Percentiles rank a stretch among this genome's conserved stretches.
These are phyloP conservation scores for Marasmius tenuissimus DNA, from an alignment of 1,284 basidiomycete species.

Conservation along the genomic window DNA sequence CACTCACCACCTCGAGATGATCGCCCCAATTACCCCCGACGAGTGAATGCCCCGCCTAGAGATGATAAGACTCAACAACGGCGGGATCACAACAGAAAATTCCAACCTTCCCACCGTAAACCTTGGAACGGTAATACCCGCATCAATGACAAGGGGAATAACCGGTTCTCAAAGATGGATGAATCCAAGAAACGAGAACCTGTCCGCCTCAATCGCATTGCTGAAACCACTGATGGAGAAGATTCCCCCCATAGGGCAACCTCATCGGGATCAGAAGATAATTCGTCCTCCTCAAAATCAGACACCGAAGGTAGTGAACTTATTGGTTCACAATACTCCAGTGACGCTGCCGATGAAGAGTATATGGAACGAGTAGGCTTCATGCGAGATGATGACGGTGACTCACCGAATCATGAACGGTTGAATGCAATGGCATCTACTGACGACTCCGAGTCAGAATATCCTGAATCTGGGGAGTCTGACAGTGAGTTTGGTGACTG, in stretches of 20 bases:
- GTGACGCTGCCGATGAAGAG: neutral
- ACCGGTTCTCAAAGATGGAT: neutral
- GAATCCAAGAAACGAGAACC: neutral
- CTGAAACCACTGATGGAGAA: neutral
- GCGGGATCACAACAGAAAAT: constrained; percentile 17
- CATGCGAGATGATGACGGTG: neutral
- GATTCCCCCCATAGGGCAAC: too few relatives aligned
- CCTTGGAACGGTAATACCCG: constrained; percentile 15
- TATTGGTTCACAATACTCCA: neutral
- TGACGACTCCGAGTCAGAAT: neutral
- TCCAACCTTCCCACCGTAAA: constrained; percentile 17
- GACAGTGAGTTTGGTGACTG: neutral
- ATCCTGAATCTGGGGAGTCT: neutral
- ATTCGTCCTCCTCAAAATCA: neutral
- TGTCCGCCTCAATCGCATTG: neutral
- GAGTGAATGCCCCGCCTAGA: neutral
- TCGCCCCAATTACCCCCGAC: neutral
- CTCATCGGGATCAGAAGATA: too few relatives aligned
- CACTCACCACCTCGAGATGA: neutral
- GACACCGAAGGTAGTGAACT: neutral
- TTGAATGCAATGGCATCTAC: neutral
- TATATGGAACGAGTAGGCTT: neutral
- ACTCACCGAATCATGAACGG: neutral
- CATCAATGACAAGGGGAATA: too few relatives aligned
- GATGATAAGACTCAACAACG: neutral